A percentile compares a stretch with the other conserved stretches of the same genome.
These are phyloP conservation scores for Chrysosporium queenslandicum DNA, from an alignment of 2,329 filamentous ascomycete species.

Conservation along the genomic window DNA sequence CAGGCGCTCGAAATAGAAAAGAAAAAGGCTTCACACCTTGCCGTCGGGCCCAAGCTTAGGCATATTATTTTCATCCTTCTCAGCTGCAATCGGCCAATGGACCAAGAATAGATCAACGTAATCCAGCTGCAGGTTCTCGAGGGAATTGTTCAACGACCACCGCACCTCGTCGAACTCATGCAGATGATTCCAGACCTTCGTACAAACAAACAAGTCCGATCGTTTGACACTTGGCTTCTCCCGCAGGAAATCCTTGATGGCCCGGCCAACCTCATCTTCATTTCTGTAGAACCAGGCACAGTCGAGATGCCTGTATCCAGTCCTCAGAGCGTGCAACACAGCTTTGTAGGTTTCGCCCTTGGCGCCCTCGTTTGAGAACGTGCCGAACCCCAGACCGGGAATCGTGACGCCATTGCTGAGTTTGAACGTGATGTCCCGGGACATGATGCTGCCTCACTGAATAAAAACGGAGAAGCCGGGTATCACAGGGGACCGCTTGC, in stretches of 20 bases:
- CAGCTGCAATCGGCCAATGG: constrained; percentile 44
- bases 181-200: constrained; percentile 47
- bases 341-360: constrained; percentile 50
- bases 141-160: constrained; percentile 49
- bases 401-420: constrained; percentile 52
- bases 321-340: constrained; percentile 41
- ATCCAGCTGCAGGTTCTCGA: constrained; percentile 56
- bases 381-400: constrained; percentile 55
- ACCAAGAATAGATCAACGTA: constrained; percentile 62
- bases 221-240: constrained; percentile 40
- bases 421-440: constrained; percentile 43
- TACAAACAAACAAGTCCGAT: constrained; percentile 43
- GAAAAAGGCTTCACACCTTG: constrained; percentile 32
- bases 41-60: constrained; percentile 44
- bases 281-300: constrained; percentile 48
- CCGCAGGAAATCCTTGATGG: constrained; percentile 46
- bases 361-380: constrained; percentile 53
- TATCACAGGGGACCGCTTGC: background rate
- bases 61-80: constrained; percentile 40
- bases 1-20: constrained; percentile 3
- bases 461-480: too few species aligned
- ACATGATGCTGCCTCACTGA: constrained; percentile 41
- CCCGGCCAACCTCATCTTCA: constrained; percentile 45
- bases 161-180: constrained; percentile 40
- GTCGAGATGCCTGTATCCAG: constrained; percentile 47